Percentiles rank a stretch among this genome's conserved stretches.
Evolutionary conservation across 345 rosid species (phyloP).

Genomic region (Camelina neglecta): DNA sequence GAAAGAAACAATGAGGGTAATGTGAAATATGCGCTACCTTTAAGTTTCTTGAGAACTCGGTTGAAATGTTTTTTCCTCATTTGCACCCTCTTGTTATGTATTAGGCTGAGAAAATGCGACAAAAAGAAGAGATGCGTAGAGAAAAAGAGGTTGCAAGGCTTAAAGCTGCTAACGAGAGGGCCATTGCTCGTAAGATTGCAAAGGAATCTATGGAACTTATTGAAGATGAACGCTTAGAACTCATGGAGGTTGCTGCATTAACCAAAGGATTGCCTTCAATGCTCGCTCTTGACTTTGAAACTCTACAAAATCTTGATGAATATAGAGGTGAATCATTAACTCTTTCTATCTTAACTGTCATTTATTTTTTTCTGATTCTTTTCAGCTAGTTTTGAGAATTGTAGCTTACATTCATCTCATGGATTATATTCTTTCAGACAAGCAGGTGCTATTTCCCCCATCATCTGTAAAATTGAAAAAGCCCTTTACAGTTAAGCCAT

Average conservation of each 20-base stretch:
- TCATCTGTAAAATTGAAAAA: conserved; percentile 60
- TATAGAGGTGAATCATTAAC: conserved; percentile 62
- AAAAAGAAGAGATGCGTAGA: conserved; percentile 81
- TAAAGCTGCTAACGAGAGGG: conserved; percentile 90
- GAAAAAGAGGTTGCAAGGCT: conserved; percentile 81
- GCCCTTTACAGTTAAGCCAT: conserved; percentile 76
- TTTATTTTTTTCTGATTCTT: neutral
- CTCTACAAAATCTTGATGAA: conserved; percentile 71
- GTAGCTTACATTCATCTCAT: conserved; percentile 15
- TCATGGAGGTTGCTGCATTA: conserved; percentile 82
- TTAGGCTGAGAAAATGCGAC: conserved; percentile 85
- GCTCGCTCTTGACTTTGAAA: conserved; percentile 70
- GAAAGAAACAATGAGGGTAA: conserved; percentile 85
- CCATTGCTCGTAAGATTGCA: conserved; percentile 86
- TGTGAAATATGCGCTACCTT: conserved; percentile 24
- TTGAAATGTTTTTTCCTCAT: conserved; percentile 26
- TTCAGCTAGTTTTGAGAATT: conserved; percentile 7
- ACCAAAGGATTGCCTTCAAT: conserved; percentile 72
- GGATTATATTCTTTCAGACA: conserved; percentile 54
- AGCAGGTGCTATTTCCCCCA: conserved; percentile 69
- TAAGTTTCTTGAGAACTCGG: conserved; percentile 16
- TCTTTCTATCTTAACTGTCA: neutral
- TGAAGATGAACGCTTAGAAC: conserved; percentile 90
- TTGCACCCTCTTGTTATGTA: conserved; percentile 15
- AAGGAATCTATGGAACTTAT: conserved; percentile 84